phyloP scores from a whole-genome alignment of 371 early-diverging fungal genomes.

The Cokeromyces recurvatus region DNA sequence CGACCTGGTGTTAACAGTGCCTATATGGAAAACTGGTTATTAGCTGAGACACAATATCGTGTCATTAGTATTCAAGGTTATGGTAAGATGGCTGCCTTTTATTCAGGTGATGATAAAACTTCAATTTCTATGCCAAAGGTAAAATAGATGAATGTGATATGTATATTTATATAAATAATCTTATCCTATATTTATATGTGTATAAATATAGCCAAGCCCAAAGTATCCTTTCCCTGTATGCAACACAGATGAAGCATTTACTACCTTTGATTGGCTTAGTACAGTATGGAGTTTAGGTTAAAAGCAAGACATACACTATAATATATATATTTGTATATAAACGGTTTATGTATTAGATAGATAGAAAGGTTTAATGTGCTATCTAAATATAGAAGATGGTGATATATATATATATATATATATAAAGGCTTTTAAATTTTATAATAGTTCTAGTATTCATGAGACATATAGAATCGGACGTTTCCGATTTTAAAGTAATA shows the following conservation, averaged over 20 bases:
- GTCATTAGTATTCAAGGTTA: conserved; percentile 45
- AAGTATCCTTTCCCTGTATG: neutral
- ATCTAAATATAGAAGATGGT: no score
- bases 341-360: no score
- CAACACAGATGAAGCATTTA: conserved; percentile 13
- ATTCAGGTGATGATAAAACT: conserved; percentile 29
- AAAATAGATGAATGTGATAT: no score
- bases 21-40: conserved; percentile 49
- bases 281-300: conserved; percentile 43
- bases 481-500: no score
- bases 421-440: no score
- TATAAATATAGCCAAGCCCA: conserved; percentile 13
- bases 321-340: no score
- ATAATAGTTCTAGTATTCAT: no score
- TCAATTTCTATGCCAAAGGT: conserved; percentile 31
- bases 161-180: no score
- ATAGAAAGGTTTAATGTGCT: no score
- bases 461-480: no score
- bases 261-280: conserved; percentile 31
- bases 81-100: conserved; percentile 47
- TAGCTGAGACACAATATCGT: conserved; percentile 46
- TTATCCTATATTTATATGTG: neutral
- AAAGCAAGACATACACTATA: no score
- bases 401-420: no score
- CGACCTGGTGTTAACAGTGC: conserved; percentile 41